These are phyloP conservation scores for Coniochaeta sp. DNA, from an alignment of 2,329 filamentous ascomycete species.

Conservation along the genomic window DNA sequence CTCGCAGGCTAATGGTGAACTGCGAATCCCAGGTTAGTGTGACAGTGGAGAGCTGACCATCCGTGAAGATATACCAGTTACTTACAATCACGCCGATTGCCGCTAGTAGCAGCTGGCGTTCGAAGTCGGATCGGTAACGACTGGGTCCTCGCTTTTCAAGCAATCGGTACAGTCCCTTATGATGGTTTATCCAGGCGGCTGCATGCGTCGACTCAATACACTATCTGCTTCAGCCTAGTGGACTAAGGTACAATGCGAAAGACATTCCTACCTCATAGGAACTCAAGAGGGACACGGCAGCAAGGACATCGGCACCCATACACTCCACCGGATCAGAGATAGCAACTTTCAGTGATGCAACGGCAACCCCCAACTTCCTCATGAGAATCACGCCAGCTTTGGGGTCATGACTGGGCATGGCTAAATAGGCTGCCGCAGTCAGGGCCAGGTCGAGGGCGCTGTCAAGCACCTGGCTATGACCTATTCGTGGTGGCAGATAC, in stretches of 20 bases:
- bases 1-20: not conserved
- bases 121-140: not conserved
- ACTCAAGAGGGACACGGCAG: not conserved
- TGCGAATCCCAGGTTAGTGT: not conserved
- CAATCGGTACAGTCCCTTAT: not conserved
- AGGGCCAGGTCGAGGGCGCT: not conserved
- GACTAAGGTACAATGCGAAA: not conserved
- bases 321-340: not conserved
- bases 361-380: not conserved
- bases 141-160: not conserved
- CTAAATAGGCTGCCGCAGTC: not conserved
- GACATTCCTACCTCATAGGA: not conserved
- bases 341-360: not conserved
- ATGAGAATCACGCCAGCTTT: not conserved
- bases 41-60: not conserved
- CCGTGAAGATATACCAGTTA: too few species aligned
- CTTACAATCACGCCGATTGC: not conserved
- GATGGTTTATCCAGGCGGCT: slow-evolving; percentile 1
- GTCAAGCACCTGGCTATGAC: not conserved
- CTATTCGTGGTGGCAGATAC: not conserved
- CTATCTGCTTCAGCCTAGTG: not conserved
- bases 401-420: not conserved
- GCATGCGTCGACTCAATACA: not conserved
- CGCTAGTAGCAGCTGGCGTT: not conserved
- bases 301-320: not conserved